A percentile compares a stretch with the other conserved stretches of the same genome.
Evolutionary conservation across 805 yeast species (phyloP).

Genomic region (Sugiyamaella valdiviana): DNA sequence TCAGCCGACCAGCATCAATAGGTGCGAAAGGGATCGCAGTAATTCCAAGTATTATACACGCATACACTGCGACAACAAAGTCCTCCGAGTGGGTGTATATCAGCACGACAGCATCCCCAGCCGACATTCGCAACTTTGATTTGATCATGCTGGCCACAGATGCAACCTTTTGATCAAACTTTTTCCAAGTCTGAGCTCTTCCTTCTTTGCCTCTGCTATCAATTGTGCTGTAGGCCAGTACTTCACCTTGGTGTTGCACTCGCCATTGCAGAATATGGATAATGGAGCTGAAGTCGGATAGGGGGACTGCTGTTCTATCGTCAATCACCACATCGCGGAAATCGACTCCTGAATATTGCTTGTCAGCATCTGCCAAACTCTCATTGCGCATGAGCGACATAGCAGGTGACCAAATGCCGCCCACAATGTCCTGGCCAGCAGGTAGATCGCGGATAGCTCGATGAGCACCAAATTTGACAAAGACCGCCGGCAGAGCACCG

Average conservation of each 20-base stretch:
- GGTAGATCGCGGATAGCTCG: constrained; percentile 61
- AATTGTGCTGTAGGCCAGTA: constrained; percentile 55
- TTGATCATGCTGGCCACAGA: constrained; percentile 67
- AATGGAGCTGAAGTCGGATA: constrained; percentile 66
- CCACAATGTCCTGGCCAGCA: constrained; percentile 66
- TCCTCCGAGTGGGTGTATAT: constrained; percentile 88
- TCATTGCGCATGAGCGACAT: constrained; percentile 59
- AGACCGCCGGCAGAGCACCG: constrained; percentile 74
- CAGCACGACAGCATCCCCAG: constrained; percentile 70
- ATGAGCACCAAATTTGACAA: constrained; percentile 69
- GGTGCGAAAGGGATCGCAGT: constrained; percentile 74
- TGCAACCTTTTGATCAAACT: constrained; percentile 68
- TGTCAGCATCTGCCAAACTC: constrained; percentile 56
- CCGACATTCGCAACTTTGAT: constrained; percentile 53
- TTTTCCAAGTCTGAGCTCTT: constrained; percentile 67
- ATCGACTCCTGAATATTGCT: constrained; percentile 79
- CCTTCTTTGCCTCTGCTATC: constrained; percentile 41
- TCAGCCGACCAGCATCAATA: constrained; percentile 55
- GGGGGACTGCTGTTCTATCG: constrained; percentile 64
- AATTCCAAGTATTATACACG: constrained; percentile 78
- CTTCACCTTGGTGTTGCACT: constrained; percentile 66
- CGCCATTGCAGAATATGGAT: constrained; percentile 75
- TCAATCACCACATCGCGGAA: constrained; percentile 70
- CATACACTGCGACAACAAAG: constrained; percentile 72
- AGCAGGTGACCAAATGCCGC: constrained; percentile 81